These are phyloP conservation scores for Spathaspora arborariae DNA, from an alignment of 805 yeast species.

Conservation along the genomic window DNA sequence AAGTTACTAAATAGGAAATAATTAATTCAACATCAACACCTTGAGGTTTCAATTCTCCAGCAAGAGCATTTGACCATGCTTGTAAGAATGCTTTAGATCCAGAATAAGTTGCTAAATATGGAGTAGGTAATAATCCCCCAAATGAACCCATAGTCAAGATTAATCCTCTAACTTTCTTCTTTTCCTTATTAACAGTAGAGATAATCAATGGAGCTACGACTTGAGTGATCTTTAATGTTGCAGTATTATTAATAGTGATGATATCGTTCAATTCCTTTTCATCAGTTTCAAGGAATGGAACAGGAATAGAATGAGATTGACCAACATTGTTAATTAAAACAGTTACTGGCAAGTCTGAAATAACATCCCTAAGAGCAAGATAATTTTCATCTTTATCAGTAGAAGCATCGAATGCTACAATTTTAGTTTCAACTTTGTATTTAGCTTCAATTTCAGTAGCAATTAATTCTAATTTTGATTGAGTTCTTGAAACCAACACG, in stretches of 20 bases:
- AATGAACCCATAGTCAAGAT: slow-evolving; percentile 95
- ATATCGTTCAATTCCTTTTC: slow-evolving; percentile 73
- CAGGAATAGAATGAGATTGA: slow-evolving; percentile 91
- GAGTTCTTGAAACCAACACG: slow-evolving; percentile 80
- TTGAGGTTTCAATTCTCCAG: slow-evolving; percentile 70
- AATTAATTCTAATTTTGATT: slow-evolving; percentile 64
- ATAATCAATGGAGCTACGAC: slow-evolving; percentile 69
- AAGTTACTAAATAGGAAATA: slow-evolving; percentile 84
- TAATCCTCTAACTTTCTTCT: slow-evolving; percentile 57
- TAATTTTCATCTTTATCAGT: slow-evolving; percentile 59
- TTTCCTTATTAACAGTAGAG: slow-evolving; percentile 42
- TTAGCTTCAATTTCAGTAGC: slow-evolving; percentile 59
- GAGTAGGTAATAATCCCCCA: slow-evolving; percentile 92
- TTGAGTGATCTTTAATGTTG: slow-evolving; percentile 81
- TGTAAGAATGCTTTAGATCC: slow-evolving; percentile 96
- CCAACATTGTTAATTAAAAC: slow-evolving; percentile 92
- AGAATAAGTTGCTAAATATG: slow-evolving; percentile 86
- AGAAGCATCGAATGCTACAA: slow-evolving; percentile 77
- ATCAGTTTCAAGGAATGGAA: slow-evolving; percentile 80
- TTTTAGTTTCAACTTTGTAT: slow-evolving; percentile 57
- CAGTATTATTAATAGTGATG: slow-evolving; percentile 78
- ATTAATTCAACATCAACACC: slow-evolving; percentile 84
- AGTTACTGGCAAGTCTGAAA: slow-evolving; percentile 57
- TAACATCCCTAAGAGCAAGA: slow-evolving; percentile 42
- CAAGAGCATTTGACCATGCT: slow-evolving; percentile 84